These are phyloP conservation scores for Sugiyamaella qingdaonensis DNA, from an alignment of 805 yeast species.

Conservation along the genomic window DNA sequence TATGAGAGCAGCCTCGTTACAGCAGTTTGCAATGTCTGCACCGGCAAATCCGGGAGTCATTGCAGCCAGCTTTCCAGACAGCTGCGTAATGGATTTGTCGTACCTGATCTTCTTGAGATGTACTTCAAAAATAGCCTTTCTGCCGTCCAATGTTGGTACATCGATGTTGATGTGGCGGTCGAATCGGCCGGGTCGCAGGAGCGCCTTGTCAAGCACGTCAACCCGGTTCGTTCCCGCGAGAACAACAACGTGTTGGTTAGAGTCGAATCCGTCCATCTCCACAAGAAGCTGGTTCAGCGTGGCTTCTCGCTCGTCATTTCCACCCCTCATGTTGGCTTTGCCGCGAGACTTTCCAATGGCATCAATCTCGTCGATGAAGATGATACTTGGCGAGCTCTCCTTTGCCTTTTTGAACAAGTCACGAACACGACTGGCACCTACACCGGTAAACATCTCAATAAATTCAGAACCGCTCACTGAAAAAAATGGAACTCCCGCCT, in stretches of 20 bases:
- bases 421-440: constrained; percentile 92
- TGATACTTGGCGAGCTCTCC: constrained; percentile 83
- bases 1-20: constrained; percentile 90
- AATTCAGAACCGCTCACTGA: constrained; percentile 93
- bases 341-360: constrained; percentile 97
- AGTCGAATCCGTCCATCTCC: constrained; percentile 92
- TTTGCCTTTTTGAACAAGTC: constrained; percentile 88
- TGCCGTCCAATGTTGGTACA: constrained; percentile 83
- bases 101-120: constrained; percentile 60
- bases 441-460: constrained; percentile 97
- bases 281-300: constrained; percentile 88
- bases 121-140: constrained; percentile 80
- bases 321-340: constrained; percentile 58
- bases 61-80: constrained; percentile 83
- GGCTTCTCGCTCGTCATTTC: constrained; percentile 89
- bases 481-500: constrained; percentile 89
- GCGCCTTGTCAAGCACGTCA: constrained; percentile 83
- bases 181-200: constrained; percentile 91
- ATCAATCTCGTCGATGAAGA: constrained; percentile 92
- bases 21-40: constrained; percentile 92
- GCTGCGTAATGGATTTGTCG: constrained; percentile 35
- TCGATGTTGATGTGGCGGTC: constrained; percentile 86
- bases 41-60: constrained; percentile 95
- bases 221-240: constrained; percentile 94
- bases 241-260: constrained; percentile 88